Percentiles rank a stretch among this genome's conserved stretches.
Conservation (phyloP, 306 rosid species). For the Oemleria cerasiformis region DNA sequence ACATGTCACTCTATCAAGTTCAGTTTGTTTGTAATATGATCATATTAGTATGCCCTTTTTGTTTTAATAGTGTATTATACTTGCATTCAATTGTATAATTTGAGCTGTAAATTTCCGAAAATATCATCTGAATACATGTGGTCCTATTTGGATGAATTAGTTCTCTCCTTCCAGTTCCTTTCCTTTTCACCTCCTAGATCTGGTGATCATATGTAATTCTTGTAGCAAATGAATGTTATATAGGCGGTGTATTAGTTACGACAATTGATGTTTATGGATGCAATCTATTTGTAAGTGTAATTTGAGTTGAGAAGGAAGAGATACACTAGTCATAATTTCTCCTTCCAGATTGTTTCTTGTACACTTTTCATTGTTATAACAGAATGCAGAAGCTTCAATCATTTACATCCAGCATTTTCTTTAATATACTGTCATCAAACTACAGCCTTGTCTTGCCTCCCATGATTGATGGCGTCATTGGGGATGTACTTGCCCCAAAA, state of each 20-base stretch:
- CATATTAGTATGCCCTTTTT: neutral
- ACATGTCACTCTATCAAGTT: neutral
- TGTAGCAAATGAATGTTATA: neutral
- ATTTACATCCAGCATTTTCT: neutral
- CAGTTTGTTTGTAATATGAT: slow-evolving; percentile 1
- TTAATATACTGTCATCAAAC: neutral
- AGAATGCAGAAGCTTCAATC: neutral
- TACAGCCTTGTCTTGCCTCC: neutral
- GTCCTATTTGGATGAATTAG: neutral
- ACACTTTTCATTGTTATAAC: neutral
- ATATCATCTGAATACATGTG: neutral
- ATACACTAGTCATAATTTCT: too few relatives aligned
- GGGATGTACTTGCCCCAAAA: slow-evolving; percentile 44
- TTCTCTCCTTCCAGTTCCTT: neutral
- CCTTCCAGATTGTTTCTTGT: neutral
- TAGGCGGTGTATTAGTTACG: neutral
- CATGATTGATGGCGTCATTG: neutral
- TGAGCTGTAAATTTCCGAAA: slow-evolving; percentile 10
- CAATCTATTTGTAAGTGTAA: neutral
- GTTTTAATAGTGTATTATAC: neutral
- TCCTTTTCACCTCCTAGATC: neutral
- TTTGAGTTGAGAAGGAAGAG: neutral
- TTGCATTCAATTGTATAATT: slow-evolving; percentile 1
- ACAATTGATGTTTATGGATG: neutral
- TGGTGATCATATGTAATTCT: neutral